Percentiles rank a stretch among this genome's conserved stretches.
These are phyloP conservation scores for Arabidopsis suecica DNA, from an alignment of 345 rosid species.

Conservation along the genomic window DNA sequence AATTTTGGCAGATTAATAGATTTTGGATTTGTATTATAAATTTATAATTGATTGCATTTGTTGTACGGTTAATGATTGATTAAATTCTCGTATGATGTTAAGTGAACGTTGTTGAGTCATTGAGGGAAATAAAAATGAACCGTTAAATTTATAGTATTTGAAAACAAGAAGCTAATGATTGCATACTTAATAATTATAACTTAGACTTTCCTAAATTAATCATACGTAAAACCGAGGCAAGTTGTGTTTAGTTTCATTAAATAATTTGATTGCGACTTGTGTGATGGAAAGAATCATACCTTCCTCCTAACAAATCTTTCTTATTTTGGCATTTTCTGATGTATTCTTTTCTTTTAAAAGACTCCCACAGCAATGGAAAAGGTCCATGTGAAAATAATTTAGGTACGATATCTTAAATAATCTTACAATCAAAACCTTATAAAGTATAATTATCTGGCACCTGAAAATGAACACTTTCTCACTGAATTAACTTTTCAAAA, in stretches of 20 bases:
- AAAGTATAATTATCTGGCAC: slow-evolving; percentile 14
- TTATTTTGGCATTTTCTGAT: slow-evolving; percentile 39
- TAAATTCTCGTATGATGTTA: slow-evolving; percentile 8
- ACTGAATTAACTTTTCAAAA: neutral
- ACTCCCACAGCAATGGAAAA: slow-evolving; percentile 43
- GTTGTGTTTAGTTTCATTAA: slow-evolving; percentile 2
- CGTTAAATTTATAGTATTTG: neutral
- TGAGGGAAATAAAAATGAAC: slow-evolving; percentile 16
- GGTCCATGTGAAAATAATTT: slow-evolving; percentile 39
- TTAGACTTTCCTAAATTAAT: slow-evolving; percentile 10
- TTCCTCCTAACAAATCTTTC: slow-evolving; percentile 46
- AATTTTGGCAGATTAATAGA: neutral
- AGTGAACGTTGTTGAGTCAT: slow-evolving; percentile 15
- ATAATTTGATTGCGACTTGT: slow-evolving; percentile 38
- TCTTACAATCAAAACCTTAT: slow-evolving; percentile 8
- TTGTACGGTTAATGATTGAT: slow-evolving; percentile 1
- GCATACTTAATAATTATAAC: slow-evolving; percentile 11
- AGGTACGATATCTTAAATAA: slow-evolving; percentile 11
- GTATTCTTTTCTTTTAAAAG: neutral
- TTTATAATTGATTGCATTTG: neutral
- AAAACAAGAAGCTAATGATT: slow-evolving; percentile 22
- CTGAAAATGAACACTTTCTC: slow-evolving; percentile 19
- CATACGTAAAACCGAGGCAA: slow-evolving; percentile 22
- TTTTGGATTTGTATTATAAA: neutral
- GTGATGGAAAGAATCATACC: slow-evolving; percentile 41